Evolutionary conservation across 345 rosid species (phyloP).

Genomic region (Citrus maxima): DNA sequence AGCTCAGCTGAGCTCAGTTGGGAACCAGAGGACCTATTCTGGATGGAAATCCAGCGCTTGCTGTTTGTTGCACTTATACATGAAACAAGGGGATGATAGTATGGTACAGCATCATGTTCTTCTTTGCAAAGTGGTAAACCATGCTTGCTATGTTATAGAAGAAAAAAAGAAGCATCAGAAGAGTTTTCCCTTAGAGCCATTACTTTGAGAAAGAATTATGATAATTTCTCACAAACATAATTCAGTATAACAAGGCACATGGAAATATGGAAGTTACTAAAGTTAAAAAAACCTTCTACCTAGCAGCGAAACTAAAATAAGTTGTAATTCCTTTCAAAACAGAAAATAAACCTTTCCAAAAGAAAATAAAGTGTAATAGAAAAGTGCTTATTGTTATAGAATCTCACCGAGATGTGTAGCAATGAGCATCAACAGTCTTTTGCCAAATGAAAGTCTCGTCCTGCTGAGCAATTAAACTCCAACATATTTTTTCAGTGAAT

Average conservation of each 20-base stretch:
- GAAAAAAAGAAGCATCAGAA: constrained; percentile 8
- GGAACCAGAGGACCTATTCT: constrained; percentile 66
- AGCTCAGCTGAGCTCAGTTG: constrained; percentile 57
- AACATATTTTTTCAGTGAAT: constrained; percentile 69
- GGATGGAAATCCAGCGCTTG: constrained; percentile 87
- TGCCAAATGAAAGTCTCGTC: constrained; percentile 97
- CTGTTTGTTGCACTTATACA: constrained; percentile 78
- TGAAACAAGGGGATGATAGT: constrained; percentile 76
- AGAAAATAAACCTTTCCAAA: background rate
- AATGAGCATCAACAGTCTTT: constrained; percentile 61
- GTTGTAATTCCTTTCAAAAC: too few relatives aligned
- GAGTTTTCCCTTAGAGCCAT: background rate
- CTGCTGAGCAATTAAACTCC: constrained; percentile 91
- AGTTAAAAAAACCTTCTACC: background rate
- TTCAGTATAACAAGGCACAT: background rate
- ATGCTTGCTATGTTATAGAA: constrained; percentile 38
- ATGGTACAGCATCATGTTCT: constrained; percentile 50
- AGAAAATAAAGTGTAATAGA: background rate
- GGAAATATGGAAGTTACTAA: background rate
- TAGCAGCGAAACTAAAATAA: background rate
- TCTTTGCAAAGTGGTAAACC: constrained; percentile 68
- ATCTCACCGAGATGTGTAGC: constrained; percentile 70
- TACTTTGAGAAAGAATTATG: constrained; percentile 1
- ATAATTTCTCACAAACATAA: background rate
- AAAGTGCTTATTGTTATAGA: background rate